phyloP scores from a whole-genome alignment of 2,329 filamentous ascomycete genomes.

The Ophiocordyceps camponoti-floridani region DNA sequence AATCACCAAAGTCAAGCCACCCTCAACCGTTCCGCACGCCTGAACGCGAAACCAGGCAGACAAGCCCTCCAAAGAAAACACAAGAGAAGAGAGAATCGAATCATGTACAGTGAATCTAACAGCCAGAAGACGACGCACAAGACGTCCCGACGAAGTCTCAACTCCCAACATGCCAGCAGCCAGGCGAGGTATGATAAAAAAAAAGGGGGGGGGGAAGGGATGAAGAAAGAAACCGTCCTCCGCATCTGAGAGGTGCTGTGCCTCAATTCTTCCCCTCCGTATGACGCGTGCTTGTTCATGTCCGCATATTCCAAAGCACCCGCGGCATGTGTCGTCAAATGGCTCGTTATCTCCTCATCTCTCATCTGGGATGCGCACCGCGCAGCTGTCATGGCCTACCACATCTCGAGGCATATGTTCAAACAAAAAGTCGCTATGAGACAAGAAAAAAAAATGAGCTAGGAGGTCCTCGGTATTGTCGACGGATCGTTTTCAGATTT shows the following conservation, averaged over 20 bases:
- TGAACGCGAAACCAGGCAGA: neutral
- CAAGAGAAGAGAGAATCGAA: neutral
- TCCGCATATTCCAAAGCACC: neutral
- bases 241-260: slow-evolving; percentile 2
- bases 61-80: neutral
- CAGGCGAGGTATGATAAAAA: neutral
- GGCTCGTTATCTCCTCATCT: neutral
- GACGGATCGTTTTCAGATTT: too few relatives aligned
- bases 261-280: neutral
- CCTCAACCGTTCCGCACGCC: too few relatives aligned
- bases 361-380: neutral
- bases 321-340: neutral
- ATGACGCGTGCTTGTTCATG: neutral
- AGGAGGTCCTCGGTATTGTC: neutral
- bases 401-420: neutral
- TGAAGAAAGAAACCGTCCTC: neutral
- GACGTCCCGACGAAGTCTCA: neutral
- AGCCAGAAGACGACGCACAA: neutral
- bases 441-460: neutral
- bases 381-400: neutral
- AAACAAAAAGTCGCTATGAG: neutral
- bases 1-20: too few relatives aligned
- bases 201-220: neutral
- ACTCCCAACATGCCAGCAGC: neutral
- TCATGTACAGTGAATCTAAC: neutral